Percentiles rank a stretch among this genome's conserved stretches.
These are phyloP conservation scores for Osmanthus fragrans DNA, from an alignment of 257 asterid genomes.

Conservation along the genomic window DNA sequence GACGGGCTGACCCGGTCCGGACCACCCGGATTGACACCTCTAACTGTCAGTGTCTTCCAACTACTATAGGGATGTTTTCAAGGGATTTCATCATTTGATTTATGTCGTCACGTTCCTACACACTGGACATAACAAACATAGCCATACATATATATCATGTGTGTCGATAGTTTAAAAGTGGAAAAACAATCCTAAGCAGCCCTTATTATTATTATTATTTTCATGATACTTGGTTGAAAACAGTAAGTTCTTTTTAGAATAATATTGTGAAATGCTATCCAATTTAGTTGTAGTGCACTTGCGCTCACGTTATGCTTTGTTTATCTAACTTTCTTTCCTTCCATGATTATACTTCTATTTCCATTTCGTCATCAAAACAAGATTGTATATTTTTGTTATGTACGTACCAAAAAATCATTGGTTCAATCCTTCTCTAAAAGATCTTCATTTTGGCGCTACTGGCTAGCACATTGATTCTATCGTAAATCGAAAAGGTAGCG, in stretches of 20 bases:
- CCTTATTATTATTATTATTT: not conserved
- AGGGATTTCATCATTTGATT: not conserved
- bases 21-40: no score
- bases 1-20: no score
- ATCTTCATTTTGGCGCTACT: not conserved
- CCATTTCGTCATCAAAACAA: not conserved
- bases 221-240: not conserved
- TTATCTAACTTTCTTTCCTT: not conserved
- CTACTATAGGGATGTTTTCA: not conserved
- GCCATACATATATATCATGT: not conserved
- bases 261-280: no score
- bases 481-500: not conserved
- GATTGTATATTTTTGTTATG: not conserved
- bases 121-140: not conserved
- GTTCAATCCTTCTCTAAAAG: not conserved
- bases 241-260: no score
- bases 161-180: not conserved
- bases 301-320: not conserved
- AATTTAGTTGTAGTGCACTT: no score
- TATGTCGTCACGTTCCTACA: not conserved
- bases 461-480: not conserved
- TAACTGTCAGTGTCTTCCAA: constrained; percentile 20
- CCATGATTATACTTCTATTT: no score
- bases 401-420: not conserved
- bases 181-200: not conserved